Evolutionary conservation across 768 basidiomycete genomes (phyloP).

Genomic region (Suillus subalutaceus): DNA sequence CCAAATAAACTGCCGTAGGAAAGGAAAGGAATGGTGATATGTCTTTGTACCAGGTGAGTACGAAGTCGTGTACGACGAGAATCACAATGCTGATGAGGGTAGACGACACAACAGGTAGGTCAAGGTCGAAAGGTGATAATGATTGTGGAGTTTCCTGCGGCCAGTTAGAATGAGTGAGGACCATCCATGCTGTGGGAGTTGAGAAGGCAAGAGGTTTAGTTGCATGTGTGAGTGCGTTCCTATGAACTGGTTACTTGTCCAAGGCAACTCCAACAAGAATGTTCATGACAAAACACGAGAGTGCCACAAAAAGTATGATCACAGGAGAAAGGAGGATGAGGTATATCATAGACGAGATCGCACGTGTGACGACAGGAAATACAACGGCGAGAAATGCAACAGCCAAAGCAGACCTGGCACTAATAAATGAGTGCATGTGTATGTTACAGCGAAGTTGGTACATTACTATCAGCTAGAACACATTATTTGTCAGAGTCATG

Average conservation of each 20-base stretch:
- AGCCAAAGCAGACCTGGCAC: slow-evolving; percentile 53
- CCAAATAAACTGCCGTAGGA: slow-evolving; percentile 77
- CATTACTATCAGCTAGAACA: background rate
- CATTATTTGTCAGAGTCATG: background rate
- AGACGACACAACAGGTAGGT: slow-evolving; percentile 66
- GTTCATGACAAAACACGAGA: slow-evolving; percentile 55
- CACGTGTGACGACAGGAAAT: slow-evolving; percentile 54
- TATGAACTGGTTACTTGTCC: slow-evolving; percentile 44
- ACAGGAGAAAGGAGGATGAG: slow-evolving; percentile 68
- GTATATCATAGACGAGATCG: slow-evolving; percentile 66
- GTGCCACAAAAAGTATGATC: slow-evolving; percentile 48
- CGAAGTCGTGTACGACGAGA: slow-evolving; percentile 86
- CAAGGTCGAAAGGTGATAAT: slow-evolving; percentile 69
- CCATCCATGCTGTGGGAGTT: slow-evolving; percentile 93
- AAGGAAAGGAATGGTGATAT: slow-evolving; percentile 89
- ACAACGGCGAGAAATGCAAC: slow-evolving; percentile 61
- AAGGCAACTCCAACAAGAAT: slow-evolving; percentile 61
- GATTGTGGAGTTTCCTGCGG: slow-evolving; percentile 70
- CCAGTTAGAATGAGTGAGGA: slow-evolving; percentile 89
- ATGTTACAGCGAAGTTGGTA: slow-evolving; percentile 25
- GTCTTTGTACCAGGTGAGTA: slow-evolving; percentile 85
- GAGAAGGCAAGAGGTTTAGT: slow-evolving; percentile 84
- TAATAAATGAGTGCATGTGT: slow-evolving; percentile 45
- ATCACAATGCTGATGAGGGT: slow-evolving; percentile 78
- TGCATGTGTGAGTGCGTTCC: slow-evolving; percentile 51